phyloP scores from a whole-genome alignment of 1,284 basidiomycete genomes.

The Golubevia pallescens region DNA sequence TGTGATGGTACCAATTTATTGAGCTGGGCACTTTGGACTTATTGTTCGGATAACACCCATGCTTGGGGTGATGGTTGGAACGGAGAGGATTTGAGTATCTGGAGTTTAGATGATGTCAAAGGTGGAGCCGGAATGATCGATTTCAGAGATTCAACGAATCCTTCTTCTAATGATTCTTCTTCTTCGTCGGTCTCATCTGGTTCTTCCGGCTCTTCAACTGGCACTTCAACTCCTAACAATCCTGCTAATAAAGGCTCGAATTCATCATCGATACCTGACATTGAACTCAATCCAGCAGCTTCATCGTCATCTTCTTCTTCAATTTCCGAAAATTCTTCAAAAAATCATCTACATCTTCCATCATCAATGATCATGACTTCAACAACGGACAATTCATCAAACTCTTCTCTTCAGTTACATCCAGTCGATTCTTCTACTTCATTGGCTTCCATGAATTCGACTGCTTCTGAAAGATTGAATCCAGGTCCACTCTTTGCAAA shows the following conservation, averaged over 20 bases:
- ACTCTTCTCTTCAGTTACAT: too few relatives aligned
- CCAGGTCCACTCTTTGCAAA: too few relatives aligned
- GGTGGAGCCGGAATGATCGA: too few relatives aligned
- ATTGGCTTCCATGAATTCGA: too few relatives aligned
- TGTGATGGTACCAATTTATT: slow-evolving; percentile 82
- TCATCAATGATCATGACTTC: background rate
- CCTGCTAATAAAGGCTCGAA: background rate
- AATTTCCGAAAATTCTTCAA: background rate
- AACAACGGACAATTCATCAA: background rate
- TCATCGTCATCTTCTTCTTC: background rate
- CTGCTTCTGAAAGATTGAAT: too few relatives aligned
- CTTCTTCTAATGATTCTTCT: too few relatives aligned
- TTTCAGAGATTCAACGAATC: too few relatives aligned
- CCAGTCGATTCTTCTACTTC: too few relatives aligned
- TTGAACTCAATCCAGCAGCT: too few relatives aligned
- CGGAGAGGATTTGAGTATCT: slow-evolving; percentile 87
- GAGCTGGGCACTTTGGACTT: slow-evolving; percentile 90
- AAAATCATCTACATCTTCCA: background rate
- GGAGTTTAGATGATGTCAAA: slow-evolving; percentile 84
- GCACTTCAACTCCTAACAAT: too few relatives aligned
- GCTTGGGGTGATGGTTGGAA: slow-evolving; percentile 96
- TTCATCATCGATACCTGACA: background rate
- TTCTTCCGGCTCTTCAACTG: too few relatives aligned
- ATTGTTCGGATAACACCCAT: slow-evolving; percentile 77
- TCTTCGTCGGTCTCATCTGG: too few relatives aligned